These are phyloP conservation scores for Rhizoclosmatium sp. DNA, from an alignment of 192 early-diverging fungal genomes.

Conservation along the genomic window DNA sequence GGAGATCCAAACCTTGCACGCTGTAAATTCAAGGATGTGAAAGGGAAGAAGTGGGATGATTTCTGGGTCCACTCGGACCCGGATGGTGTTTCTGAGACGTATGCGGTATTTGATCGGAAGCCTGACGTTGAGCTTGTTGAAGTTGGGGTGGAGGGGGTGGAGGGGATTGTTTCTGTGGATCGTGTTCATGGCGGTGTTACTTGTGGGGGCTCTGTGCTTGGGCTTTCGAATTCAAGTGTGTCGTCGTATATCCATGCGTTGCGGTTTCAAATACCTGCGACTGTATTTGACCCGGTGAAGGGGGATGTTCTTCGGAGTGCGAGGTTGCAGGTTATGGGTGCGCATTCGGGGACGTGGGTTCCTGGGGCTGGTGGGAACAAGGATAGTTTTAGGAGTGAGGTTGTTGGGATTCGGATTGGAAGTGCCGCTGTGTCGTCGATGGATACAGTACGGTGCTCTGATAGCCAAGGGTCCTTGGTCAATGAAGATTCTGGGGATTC, in stretches of 20 bases:
- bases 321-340: slow-evolving; percentile 23
- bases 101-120: background rate
- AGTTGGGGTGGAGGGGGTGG: background rate
- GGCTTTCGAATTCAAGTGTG: background rate
- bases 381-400: slow-evolving; percentile 3
- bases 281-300: slow-evolving; percentile 7
- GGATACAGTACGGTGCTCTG: background rate
- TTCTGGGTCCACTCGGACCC: slow-evolving; percentile 39
- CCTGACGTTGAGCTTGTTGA: background rate
- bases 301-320: slow-evolving; percentile 15
- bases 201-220: background rate
- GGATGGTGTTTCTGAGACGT: background rate
- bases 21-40: slow-evolving; percentile 45
- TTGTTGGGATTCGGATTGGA: slow-evolving; percentile 15
- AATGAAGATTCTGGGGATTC: background rate
- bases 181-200: background rate
- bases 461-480: background rate
- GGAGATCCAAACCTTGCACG: slow-evolving; percentile 23
- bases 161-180: slow-evolving; percentile 8
- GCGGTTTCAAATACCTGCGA: slow-evolving; percentile 25
- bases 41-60: slow-evolving; percentile 40
- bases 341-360: slow-evolving; percentile 12
- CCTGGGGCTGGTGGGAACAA: background rate
- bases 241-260: slow-evolving; percentile 20
- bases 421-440: background rate